These are phyloP conservation scores for Pythium coloratum DNA, from an alignment of 352 stramenopile species.

Conservation along the genomic window DNA sequence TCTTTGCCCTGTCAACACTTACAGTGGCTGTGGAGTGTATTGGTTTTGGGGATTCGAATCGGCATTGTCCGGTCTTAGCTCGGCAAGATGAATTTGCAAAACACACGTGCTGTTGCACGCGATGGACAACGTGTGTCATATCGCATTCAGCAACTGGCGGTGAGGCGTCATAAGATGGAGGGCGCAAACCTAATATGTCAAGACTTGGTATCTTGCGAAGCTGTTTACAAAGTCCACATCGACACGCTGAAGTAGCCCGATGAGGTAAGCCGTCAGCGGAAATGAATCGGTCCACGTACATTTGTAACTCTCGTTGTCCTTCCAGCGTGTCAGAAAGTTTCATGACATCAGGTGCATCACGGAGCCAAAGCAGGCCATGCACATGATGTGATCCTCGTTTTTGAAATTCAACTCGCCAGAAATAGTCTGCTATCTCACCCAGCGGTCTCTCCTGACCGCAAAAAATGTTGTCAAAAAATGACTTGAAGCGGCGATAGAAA, in stretches of 20 bases:
- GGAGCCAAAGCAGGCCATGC: slow-evolving; percentile 23
- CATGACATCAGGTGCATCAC: slow-evolving; percentile 23
- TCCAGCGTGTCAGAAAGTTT: slow-evolving; percentile 17
- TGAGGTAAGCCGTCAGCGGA: neutral
- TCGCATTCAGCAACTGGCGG: slow-evolving; percentile 4
- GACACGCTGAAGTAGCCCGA: neutral
- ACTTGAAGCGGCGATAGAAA: slow-evolving; percentile 29
- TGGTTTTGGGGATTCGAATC: slow-evolving; percentile 20
- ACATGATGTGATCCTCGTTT: slow-evolving; percentile 26
- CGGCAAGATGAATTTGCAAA: slow-evolving; percentile 12
- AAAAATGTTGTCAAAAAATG: slow-evolving; percentile 23
- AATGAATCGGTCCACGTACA: neutral
- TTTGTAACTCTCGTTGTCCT: slow-evolving; percentile 8
- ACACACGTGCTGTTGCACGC: slow-evolving; percentile 23
- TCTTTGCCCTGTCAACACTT: neutral
- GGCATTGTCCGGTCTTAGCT: slow-evolving; percentile 4
- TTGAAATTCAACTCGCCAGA: slow-evolving; percentile 31
- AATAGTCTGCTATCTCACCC: slow-evolving; percentile 17
- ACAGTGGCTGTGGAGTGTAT: neutral
- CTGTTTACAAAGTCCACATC: neutral
- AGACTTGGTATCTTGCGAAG: neutral
- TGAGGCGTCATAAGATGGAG: neutral
- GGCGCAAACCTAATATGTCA: neutral
- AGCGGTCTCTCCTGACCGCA: slow-evolving; percentile 1
- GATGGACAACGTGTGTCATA: slow-evolving; percentile 11